Base-by-base conservation (phyloP, 2,329 filamentous ascomycete species). In the Eutypella sp. region DNA sequence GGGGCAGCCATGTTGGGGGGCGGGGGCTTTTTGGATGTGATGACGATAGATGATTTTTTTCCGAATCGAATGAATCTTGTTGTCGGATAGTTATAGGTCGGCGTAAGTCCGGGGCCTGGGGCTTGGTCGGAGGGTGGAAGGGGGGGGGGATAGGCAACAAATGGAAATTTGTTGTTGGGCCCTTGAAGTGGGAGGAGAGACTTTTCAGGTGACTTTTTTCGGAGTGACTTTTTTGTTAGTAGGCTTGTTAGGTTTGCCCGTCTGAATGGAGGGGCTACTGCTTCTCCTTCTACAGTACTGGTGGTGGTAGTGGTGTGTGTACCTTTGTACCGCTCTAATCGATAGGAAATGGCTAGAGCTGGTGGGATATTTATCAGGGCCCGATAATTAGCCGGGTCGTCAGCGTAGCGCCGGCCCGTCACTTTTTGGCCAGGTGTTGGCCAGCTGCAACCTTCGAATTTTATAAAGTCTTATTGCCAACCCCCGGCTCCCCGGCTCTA, bases 1-100 rank as follows among this genome's bases (percentile, higher is more conserved):
- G 42, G 29, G 24, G 49, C 52, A 46, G 69, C 66, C 64, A 66
- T 72, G 10, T 41, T 23, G 29, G 13, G 31, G 16, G 39, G 20
- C 11, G 6, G 41, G 16, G 23, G 37, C 16, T 25, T 33, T 11
- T 20, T 36, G 2, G 4, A 11, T 16, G 13, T 11, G n/a, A 5
- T 5, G 4, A 7, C 20, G 15, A 11, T 15, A 13, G n/a, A 13
- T n/a, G 20, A 37, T 18, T 29, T 20, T 24, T n/a, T n/a, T n/a
- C n/a, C n/a, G n/a, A 27, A 16, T 37, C 34, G 34, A 7, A 19
- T 2, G 34, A 37, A 22, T 18, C n/a, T 18, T 11, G 18, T 18
- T 10, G 20, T 18, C 10, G 16, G 34, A n/a, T 19, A 19, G 3
- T 37, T 18, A 11, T 18, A 19, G 11, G 13, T 37, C 13, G 20